These are phyloP conservation scores for Ramularia collo-cygni DNA, from an alignment of 2,329 filamentous ascomycete genomes.

Conservation along the genomic window DNA sequence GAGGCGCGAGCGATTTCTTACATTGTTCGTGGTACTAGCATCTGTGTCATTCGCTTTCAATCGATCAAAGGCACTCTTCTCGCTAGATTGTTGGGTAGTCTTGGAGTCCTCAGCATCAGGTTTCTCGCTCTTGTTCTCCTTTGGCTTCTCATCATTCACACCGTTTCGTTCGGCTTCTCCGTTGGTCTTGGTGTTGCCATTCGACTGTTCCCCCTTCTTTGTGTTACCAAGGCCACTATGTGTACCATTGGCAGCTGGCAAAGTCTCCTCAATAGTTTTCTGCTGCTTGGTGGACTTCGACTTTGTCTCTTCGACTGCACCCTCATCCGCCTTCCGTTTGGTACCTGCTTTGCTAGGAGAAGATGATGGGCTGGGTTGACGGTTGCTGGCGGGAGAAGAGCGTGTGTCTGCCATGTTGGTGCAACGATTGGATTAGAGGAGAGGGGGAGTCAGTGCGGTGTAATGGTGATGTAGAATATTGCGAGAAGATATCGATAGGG, in stretches of 20 bases:
- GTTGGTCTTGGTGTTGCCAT: constrained; percentile 12
- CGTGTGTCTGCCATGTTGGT: constrained; percentile 9
- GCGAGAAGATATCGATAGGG: no score
- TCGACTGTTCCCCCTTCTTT: constrained; percentile 10
- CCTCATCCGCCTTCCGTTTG: constrained; percentile 13
- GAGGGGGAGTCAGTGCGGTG: no score
- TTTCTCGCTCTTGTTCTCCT: constrained; percentile 21
- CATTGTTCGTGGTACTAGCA: constrained; percentile 24
- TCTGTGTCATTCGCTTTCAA: constrained; percentile 27
- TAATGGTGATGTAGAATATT: neutral
- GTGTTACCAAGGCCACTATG: constrained; percentile 16
- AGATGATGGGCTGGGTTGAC: constrained; percentile 3
- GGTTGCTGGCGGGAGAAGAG: constrained; percentile 9
- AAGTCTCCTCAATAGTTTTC: constrained; percentile 47
- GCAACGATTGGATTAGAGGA: no score
- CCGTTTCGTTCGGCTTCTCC: constrained; percentile 11
- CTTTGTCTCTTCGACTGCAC: constrained; percentile 24
- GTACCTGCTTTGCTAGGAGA: constrained; percentile 8
- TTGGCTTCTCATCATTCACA: constrained; percentile 15
- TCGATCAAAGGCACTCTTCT: constrained; percentile 23
- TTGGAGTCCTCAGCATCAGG: constrained; percentile 4
- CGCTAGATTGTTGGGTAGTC: constrained; percentile 2
- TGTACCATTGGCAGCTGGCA: constrained; percentile 31
- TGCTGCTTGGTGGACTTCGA: constrained; percentile 42
- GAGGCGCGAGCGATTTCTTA: constrained; percentile 1